Conservation (phyloP, 306 rosid genomes). For the Fagus crenata region DNA sequence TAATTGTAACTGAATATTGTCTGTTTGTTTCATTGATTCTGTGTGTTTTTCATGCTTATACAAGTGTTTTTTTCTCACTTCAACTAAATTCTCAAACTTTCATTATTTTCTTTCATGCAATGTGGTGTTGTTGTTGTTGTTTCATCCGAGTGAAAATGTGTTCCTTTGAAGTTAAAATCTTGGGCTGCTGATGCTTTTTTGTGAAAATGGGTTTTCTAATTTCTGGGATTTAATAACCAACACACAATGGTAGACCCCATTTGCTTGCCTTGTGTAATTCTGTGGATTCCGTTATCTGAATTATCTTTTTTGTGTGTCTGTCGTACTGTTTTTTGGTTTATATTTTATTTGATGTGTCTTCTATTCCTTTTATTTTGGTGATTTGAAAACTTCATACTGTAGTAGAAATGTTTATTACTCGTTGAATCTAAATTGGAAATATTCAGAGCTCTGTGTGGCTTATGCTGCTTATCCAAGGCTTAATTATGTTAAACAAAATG, state of each 20-base stretch:
- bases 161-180: background rate
- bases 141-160: conserved; percentile 21
- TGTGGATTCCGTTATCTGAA: conserved; percentile 18
- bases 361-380: conserved; percentile 4
- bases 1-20: no score
- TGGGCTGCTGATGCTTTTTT: conserved; percentile 1
- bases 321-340: background rate
- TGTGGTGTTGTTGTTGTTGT: conserved; percentile 28
- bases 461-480: conserved; percentile 14
- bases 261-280: conserved; percentile 27
- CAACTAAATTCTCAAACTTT: conserved; percentile 7
- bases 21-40: no score
- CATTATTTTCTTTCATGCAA: conserved; percentile 23
- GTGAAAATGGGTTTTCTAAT: conserved; percentile 21
- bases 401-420: conserved; percentile 9
- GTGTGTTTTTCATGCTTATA: background rate
- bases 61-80: conserved; percentile 15
- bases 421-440: conserved; percentile 1
- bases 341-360: conserved; percentile 14
- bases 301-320: conserved; percentile 5
- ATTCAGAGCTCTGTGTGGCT: conserved; percentile 18
- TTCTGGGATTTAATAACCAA: background rate
- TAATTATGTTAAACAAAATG: conserved; percentile 35
- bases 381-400: conserved; percentile 4
- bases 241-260: conserved; percentile 25